Percentiles rank a stretch among this genome's conserved stretches.
Evolutionary conservation across 768 basidiomycete genomes (phyloP).

Genomic region (Boletus pseudopeckii): DNA sequence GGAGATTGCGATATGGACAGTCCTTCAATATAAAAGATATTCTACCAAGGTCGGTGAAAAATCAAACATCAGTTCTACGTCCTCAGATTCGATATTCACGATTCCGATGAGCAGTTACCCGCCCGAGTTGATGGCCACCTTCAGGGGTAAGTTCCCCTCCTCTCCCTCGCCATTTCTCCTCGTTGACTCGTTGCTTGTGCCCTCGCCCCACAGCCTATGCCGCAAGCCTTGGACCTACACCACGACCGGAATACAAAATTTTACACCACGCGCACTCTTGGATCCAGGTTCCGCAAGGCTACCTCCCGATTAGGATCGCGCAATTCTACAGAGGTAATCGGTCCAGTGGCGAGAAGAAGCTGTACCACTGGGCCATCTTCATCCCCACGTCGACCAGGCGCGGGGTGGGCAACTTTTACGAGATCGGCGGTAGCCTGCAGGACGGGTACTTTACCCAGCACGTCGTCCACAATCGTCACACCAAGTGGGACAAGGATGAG

Average conservation of each 20-base stretch:
- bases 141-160: not conserved
- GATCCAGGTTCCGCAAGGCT: slow-evolving; percentile 10
- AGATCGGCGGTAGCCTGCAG: slow-evolving; percentile 9
- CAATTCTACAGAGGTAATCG: slow-evolving; percentile 13
- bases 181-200: not conserved
- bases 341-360: not conserved
- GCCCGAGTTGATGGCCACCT: slow-evolving; percentile 6
- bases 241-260: slow-evolving; percentile 3
- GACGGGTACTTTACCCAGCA: slow-evolving; percentile 15
- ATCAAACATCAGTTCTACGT: not conserved
- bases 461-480: slow-evolving; percentile 12
- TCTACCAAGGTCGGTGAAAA: slow-evolving; percentile 1
- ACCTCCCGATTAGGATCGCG: slow-evolving; percentile 14
- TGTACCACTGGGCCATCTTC: slow-evolving; percentile 23
- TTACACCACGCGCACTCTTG: slow-evolving; percentile 2
- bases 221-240: not conserved
- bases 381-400: slow-evolving; percentile 17
- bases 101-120: slow-evolving; percentile 5
- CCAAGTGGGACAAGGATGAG: slow-evolving; percentile 12
- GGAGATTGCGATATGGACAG: not conserved
- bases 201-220: slow-evolving; percentile 4
- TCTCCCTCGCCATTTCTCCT: too few species aligned
- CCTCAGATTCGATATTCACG: not conserved
- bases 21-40: slow-evolving; percentile 6
- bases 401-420: slow-evolving; percentile 21